Percentiles rank a stretch among this genome's conserved stretches.
phyloP scores from a whole-genome alignment of 495 filamentous ascomycete genomes.

The Hyaloscypha variabilis region DNA sequence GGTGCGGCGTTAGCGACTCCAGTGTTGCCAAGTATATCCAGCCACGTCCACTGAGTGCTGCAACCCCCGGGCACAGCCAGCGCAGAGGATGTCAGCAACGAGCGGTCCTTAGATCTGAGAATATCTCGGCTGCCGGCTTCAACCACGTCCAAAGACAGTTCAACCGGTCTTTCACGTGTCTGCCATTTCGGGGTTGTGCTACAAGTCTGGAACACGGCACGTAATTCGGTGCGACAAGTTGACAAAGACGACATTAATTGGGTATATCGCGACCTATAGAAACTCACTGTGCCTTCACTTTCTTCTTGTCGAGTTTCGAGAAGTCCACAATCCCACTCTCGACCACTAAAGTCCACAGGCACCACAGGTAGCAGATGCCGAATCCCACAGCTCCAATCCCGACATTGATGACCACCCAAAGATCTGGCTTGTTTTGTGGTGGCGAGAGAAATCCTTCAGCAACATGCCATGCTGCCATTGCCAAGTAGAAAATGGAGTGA shows the following conservation, averaged over 20 bases:
- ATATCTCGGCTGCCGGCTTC: not conserved
- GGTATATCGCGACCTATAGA: conserved; percentile 25
- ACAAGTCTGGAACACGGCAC: not conserved
- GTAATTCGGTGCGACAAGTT: not conserved
- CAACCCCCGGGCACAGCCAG: not conserved
- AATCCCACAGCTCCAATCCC: conserved; percentile 85
- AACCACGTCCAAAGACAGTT: not conserved
- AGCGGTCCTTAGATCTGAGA: not conserved
- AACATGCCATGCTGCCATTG: conserved; percentile 80
- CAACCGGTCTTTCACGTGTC: not conserved
- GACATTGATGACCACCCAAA: conserved; percentile 92
- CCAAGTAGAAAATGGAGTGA: conserved; percentile 73
- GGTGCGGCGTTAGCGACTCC: not conserved
- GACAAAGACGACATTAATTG: not conserved
- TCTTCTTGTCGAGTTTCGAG: conserved; percentile 24
- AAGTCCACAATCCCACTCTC: conserved; percentile 39
- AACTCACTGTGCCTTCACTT: conserved; percentile 25
- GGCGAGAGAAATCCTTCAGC: conserved; percentile 66
- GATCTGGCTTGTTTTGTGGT: conserved; percentile 78
- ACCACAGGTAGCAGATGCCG: conserved; percentile 88
- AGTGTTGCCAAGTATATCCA: not conserved
- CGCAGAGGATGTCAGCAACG: not conserved
- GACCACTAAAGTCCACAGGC: conserved; percentile 67
- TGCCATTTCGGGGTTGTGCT: conserved; percentile 3
- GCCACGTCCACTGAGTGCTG: not conserved